Percentiles rank a stretch among this genome's conserved stretches.
Conservation (phyloP, 257 asterid species). For the Eustoma russellianum region DNA sequence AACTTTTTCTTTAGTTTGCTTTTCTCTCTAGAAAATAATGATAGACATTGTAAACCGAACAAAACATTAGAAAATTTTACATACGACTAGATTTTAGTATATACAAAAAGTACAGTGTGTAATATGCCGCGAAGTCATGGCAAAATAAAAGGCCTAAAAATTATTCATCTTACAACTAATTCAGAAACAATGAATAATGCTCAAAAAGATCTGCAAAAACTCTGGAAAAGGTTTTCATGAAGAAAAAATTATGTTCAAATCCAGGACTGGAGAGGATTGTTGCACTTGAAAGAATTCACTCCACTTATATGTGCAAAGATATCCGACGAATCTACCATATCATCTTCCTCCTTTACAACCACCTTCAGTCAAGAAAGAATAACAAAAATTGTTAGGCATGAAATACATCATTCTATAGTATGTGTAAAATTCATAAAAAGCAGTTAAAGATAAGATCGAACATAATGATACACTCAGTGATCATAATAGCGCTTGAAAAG, state of each 20-base stretch:
- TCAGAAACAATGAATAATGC: constrained; percentile 4
- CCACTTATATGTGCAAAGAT: constrained; percentile 71
- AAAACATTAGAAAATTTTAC: too few species aligned
- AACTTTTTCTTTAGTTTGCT: too few species aligned
- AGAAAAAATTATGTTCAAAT: constrained; percentile 21
- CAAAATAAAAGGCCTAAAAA: too few species aligned
- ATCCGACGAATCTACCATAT: constrained; percentile 38
- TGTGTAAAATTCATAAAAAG: too few species aligned
- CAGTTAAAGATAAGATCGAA: too few species aligned
- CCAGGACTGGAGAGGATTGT: constrained; percentile 68
- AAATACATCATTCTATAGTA: too few species aligned
- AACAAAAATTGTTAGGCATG: too few species aligned
- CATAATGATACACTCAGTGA: too few species aligned
- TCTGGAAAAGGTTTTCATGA: constrained; percentile 5
- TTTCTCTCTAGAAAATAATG: too few species aligned
- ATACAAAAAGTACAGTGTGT: constrained; percentile 1
- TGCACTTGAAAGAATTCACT: constrained; percentile 70
- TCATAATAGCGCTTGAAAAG: too few species aligned
- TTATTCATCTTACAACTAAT: constrained; percentile 1
- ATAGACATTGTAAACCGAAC: too few species aligned
- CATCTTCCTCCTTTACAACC: constrained; percentile 59
- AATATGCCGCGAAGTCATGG: background rate
- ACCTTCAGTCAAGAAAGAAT: constrained; percentile 14
- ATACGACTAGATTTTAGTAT: background rate
- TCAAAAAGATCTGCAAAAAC: constrained; percentile 23